Base-by-base conservation (phyloP, 2,329 filamentous ascomycete genomes). In the Alternaria arbusti region DNA sequence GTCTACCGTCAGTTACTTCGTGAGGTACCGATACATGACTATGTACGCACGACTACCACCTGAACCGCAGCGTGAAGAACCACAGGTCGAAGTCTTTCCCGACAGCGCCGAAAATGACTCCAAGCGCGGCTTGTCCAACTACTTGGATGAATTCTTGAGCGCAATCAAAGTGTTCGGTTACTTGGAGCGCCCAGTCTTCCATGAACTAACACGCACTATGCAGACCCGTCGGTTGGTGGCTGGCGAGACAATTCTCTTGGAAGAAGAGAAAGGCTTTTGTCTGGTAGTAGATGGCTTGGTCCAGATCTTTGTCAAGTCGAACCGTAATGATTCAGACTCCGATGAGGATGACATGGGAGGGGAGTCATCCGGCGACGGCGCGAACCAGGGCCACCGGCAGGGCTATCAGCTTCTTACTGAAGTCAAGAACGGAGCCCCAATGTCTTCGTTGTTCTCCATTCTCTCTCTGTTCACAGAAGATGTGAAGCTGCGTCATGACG, bases 131-230 rank as follows among this genome's bases (percentile, higher is more conserved):
- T 84, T 99, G 47, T 90, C 93, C n/a, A 99, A 94, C 78, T 99
- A 99, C 72, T 86, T 99, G 25, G 96, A 99, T 80, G 96, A 99
- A 79, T 99, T 99, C 73, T 84, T 99, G 22, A 98, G 94, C 77
- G 96, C 96, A 28, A 99, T 99, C 83, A 99, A 98, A 81, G 96
- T 99, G 61, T 99, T 99, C 81, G 96, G 96, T 9, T 99, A 98
- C 76, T 84, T 99, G 46, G 96, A 99, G 79, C 89, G 96, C 25
- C 94, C 96, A 0, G 96, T 99, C 45, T 99, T 99, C 75, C 96
- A 99, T 76, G 96, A 99, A 81, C 87, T 99, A 72, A 99, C 96
- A 0, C 87, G 96, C 63, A 97, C 94, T 63, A 99, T 99, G 96
- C 96, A 99, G 83, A 99, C 96, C 20, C 87, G 93, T 72, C 97